Base-by-base conservation (phyloP, 2,329 filamentous ascomycete species). In the Fusarium armeniacum region DNA sequence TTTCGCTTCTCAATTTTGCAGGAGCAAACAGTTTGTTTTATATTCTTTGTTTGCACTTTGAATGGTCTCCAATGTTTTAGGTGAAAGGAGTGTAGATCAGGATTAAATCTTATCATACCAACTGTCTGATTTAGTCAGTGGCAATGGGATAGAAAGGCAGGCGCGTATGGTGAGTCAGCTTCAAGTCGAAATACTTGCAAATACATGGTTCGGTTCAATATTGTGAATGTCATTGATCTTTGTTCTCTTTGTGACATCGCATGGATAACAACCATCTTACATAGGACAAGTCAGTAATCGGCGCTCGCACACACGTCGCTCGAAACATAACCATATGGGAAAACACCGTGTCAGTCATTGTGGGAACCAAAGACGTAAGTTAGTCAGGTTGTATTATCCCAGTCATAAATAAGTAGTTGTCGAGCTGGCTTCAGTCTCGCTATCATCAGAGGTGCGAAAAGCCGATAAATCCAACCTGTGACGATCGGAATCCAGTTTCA, bases 311-410 rank as follows among this genome's bases (percentile, higher is more conserved):
- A 18, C n/a, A 15, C 40, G 15, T 28, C 26, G 32, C 33, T 22
- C 35, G 16, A 18, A 43, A n/a, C 24, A 33, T 22, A 43, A 24
- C 24, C 16, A 20, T 20, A 33, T 32, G 46, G 30, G 8, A 43
- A 33, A 49, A 24, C 28, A 35, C 46, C 32, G 36, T n/a, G 20
- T 18, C 13, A 28, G 26, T 59, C 61, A 64, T 44, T 13, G 6
- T 18, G 13, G 22, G 30, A n/a, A 18, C 30, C 28, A 16, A 12
- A 16, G n/a, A 35, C 33, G 28, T 35, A 30, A 52, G 35, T 38
- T 60, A n/a, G 36, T 52, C 36, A 49, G 44, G 33, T 80, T 24
- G 77, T 80, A 67, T 78, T 78, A 78, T 51, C 76, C 64, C 78
- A 67, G 62, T 70, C 67, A 67, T 76, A 72, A 73, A 74, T 75